A percentile compares a stretch with the other conserved stretches of the same genome.
Evolutionary conservation across 805 yeast species (phyloP).

Genomic region (Wickerhamiella siamensis): DNA sequence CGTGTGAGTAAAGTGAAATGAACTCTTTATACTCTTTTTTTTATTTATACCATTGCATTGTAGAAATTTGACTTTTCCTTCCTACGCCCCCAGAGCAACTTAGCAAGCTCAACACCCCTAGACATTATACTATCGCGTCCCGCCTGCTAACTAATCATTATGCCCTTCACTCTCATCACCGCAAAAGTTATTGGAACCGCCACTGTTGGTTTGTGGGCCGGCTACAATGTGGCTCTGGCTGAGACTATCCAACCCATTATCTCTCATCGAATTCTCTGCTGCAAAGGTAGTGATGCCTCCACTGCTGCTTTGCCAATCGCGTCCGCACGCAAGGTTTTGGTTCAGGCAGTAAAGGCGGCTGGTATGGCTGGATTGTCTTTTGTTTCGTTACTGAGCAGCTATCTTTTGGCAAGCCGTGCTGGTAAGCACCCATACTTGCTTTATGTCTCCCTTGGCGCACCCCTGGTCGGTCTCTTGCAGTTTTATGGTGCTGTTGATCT

Average conservation of each 20-base stretch:
- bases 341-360: slow-evolving; percentile 6
- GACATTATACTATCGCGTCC: background rate
- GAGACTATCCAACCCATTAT: background rate
- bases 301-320: slow-evolving; percentile 8
- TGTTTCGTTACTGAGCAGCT: slow-evolving; percentile 18
- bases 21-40: background rate
- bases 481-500: slow-evolving; percentile 17
- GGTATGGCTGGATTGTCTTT: slow-evolving; percentile 16
- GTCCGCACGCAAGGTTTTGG: background rate
- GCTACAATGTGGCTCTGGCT: slow-evolving; percentile 17
- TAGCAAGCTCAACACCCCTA: too few relatives aligned
- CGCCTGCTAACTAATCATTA: background rate
- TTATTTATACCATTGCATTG: too few relatives aligned
- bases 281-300: background rate
- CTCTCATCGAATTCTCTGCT: background rate
- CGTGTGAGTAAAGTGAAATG: background rate
- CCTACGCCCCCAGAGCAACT: too few relatives aligned
- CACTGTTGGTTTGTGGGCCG: slow-evolving; percentile 26
- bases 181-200: slow-evolving; percentile 26
- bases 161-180: slow-evolving; percentile 18
- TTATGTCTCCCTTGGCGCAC: slow-evolving; percentile 23
- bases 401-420: slow-evolving; percentile 15
- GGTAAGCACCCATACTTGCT: slow-evolving; percentile 26
- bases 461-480: slow-evolving; percentile 19
- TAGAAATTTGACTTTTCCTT: too few relatives aligned